Conservation (phyloP, 306 rosid species). For the Urtica urens region DNA sequence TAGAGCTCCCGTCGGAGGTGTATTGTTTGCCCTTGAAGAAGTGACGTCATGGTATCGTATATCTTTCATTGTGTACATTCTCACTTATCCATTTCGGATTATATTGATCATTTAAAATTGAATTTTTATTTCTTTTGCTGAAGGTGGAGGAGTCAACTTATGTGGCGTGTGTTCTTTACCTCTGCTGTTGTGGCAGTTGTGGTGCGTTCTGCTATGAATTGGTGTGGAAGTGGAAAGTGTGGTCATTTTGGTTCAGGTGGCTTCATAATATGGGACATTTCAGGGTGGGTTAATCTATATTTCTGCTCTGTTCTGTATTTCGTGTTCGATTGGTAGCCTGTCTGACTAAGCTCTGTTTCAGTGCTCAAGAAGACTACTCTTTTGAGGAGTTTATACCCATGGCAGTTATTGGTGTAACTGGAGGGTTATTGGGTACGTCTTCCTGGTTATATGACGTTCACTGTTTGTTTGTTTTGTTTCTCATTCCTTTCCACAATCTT, state of each 20-base stretch:
- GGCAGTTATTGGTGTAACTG: conserved; percentile 91
- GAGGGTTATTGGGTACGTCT: conserved; percentile 74
- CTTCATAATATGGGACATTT: conserved; percentile 91
- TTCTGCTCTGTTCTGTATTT: neutral
- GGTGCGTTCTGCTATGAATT: conserved; percentile 88
- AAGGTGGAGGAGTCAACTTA: conserved; percentile 68
- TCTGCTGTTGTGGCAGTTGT: conserved; percentile 96
- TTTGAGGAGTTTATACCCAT: conserved; percentile 86
- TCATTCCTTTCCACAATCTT: conserved; percentile 7
- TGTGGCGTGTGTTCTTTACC: conserved; percentile 98
- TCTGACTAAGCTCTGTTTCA: conserved; percentile 36
- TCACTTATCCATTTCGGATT: neutral
- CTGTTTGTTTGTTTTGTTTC: neutral
- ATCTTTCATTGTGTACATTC: neutral
- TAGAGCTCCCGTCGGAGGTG: conserved; percentile 99
- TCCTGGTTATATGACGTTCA: neutral
- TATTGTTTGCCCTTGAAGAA: conserved; percentile 93
- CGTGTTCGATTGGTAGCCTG: conserved; percentile 22
- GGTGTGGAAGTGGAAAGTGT: conserved; percentile 90
- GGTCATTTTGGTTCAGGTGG: conserved; percentile 99
- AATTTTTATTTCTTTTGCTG: neutral
- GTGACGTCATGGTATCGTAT: conserved; percentile 94
- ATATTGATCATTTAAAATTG: neutral
- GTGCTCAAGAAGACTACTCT: conserved; percentile 98
- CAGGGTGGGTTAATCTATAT: conserved; percentile 70